phyloP scores from a whole-genome alignment of 2,329 filamentous ascomycete species.

The Penicillium sclerotiorum region DNA sequence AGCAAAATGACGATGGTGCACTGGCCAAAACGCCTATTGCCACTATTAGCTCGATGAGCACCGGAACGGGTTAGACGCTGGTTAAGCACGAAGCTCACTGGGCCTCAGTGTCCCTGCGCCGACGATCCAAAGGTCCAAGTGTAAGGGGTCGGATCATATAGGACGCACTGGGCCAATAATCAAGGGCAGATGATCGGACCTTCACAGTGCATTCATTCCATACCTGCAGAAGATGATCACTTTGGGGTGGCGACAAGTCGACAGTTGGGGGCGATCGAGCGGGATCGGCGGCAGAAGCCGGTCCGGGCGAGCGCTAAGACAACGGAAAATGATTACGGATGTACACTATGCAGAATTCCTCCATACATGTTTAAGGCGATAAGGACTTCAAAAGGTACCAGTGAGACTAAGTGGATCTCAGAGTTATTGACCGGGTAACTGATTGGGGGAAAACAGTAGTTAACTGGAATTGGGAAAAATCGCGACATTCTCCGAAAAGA shows the following conservation, averaged over 20 bases:
- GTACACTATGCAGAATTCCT: constrained; percentile 7
- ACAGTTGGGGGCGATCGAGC: constrained; percentile 4
- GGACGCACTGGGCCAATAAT: constrained; percentile 10
- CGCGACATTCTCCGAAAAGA: constrained; percentile 18
- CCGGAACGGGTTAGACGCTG: neutral
- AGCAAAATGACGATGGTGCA: neutral
- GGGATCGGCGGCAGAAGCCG: neutral
- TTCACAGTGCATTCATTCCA: neutral
- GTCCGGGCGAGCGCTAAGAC: constrained; percentile 1
- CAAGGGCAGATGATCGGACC: constrained; percentile 7
- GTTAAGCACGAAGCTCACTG: constrained; percentile 8
- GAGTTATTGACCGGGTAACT: constrained; percentile 9
- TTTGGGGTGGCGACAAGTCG: neutral
- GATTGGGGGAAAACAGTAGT: too few relatives aligned
- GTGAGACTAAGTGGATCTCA: constrained; percentile 1
- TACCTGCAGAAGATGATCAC: neutral
- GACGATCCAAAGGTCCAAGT: constrained; percentile 15
- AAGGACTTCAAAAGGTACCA: constrained; percentile 1
- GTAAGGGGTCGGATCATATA: constrained; percentile 5
- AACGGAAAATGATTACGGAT: neutral
- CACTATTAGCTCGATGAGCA: neutral
- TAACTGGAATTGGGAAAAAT: constrained; percentile 6
- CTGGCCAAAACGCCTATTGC: constrained; percentile 2
- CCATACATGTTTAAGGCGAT: constrained; percentile 7
- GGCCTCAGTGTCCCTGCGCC: constrained; percentile 18